These are phyloP conservation scores for Saprolegnia diclina DNA, from an alignment of 352 stramenopile genomes.

Conservation along the genomic window DNA sequence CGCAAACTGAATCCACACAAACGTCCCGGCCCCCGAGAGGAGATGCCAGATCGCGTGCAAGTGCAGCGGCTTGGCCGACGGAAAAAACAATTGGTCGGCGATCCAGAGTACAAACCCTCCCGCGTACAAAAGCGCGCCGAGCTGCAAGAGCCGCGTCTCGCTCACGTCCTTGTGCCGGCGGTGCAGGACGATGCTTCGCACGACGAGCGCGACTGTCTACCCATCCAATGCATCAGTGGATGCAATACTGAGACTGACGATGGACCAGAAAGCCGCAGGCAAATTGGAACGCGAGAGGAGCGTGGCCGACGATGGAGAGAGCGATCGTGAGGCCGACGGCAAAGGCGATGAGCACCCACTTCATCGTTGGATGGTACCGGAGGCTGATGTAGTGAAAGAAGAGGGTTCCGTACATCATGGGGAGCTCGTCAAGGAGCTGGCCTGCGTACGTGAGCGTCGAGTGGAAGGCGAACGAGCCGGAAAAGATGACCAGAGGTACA, in stretches of 20 bases:
- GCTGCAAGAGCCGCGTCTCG: constrained; percentile 15
- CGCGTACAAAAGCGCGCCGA: constrained; percentile 6
- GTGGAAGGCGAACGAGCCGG: constrained; percentile 25
- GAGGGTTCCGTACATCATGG: constrained; percentile 22
- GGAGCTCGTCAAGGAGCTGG: constrained; percentile 19
- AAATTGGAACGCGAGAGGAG: constrained; percentile 10
- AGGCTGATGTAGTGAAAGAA: constrained; percentile 27
- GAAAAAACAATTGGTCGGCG: constrained; percentile 7
- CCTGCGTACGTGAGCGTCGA: constrained; percentile 17
- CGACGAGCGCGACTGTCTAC: constrained; percentile 18
- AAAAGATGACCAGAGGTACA: constrained; percentile 19
- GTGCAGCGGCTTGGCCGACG: constrained; percentile 14
- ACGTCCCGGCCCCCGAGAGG: constrained; percentile 19
- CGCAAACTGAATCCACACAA: constrained; percentile 27
- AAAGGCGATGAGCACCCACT: constrained; percentile 1
- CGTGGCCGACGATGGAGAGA: constrained; percentile 16
- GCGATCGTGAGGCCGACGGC: constrained; percentile 3
- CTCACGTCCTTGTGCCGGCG: not conserved
- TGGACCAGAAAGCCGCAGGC: constrained; percentile 17
- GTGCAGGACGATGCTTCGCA: constrained; percentile 8
- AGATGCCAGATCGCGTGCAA: constrained; percentile 23
- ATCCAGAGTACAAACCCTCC: constrained; percentile 19
- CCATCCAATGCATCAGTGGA: not conserved
- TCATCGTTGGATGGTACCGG: constrained; percentile 15
- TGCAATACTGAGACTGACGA: not conserved